Conservation (phyloP, 1,139 yeast genomes). For the Hyphopichia buzzinii region DNA sequence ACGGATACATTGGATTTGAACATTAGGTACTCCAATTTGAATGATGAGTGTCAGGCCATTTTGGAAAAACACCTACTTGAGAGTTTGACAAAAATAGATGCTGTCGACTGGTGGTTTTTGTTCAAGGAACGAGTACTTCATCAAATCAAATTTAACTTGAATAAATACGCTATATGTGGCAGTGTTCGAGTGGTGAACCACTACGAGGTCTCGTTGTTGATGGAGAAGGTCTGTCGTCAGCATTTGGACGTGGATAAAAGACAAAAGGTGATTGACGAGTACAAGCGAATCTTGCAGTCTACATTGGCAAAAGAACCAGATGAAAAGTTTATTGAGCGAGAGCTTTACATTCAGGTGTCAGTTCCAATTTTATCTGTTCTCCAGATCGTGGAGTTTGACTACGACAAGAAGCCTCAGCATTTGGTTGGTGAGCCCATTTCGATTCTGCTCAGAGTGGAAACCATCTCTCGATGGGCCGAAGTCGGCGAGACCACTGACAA, state of each 20-base stretch:
- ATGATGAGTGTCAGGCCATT: constrained; percentile 37
- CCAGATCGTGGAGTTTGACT: constrained; percentile 48
- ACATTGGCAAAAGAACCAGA: background rate
- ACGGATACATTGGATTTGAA: constrained; percentile 40
- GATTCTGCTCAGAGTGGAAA: constrained; percentile 41
- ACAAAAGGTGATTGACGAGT: constrained; percentile 12
- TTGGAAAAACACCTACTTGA: constrained; percentile 9
- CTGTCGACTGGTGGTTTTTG: constrained; percentile 23
- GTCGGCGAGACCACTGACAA: constrained; percentile 6
- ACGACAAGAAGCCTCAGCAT: constrained; percentile 39
- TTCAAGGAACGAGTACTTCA: constrained; percentile 22
- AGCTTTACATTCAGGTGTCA: constrained; percentile 47
- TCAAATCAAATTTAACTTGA: constrained; percentile 32
- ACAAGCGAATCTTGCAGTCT: constrained; percentile 10
- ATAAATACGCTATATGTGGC: constrained; percentile 34
- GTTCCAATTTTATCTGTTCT: constrained; percentile 51
- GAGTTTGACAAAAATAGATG: constrained; percentile 9
- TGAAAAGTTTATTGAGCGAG: constrained; percentile 11
- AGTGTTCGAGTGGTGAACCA: constrained; percentile 21
- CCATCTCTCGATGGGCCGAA: constrained; percentile 42
- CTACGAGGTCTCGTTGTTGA: constrained; percentile 12
- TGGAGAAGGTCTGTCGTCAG: constrained; percentile 13
- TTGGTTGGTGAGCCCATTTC: constrained; percentile 64
- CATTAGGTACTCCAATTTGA: constrained; percentile 45
- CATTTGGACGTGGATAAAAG: constrained; percentile 13